Evolutionary conservation across 1,284 basidiomycete species (phyloP), one percentile per base, ranked within the genome.

Genomic region (Melanopsichium pennsylvanicum): DNA sequence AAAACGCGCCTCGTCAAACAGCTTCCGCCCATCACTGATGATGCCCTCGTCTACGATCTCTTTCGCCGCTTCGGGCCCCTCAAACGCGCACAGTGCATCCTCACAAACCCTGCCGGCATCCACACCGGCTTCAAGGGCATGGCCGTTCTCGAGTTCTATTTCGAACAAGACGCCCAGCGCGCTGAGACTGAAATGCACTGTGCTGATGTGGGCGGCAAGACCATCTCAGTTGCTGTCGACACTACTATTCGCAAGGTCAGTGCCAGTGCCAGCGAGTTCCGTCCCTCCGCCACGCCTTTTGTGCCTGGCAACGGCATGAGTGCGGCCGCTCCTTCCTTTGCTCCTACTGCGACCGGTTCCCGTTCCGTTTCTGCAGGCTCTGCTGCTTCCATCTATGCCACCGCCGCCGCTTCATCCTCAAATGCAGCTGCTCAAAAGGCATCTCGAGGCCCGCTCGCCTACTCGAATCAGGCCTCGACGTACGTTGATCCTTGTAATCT

Each of bases 401-500:
- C 32, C 8, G 18, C 52, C 15, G 38, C 29, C 36, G 34, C 48
- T 15, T 42, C 63, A 2, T 32, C 57, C 2, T 3, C 42, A 6
- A 33, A 31, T 10, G 47, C 19, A 29, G 19, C 39, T 36, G 26
- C 56, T 27, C 55, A 46, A 5, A 59, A 72, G 35, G 48, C 32
- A 3, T 21, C 52, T 0, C 61, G 69, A 19, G 58, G 36, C 7
- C 45, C 62, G 11, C 59, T 76, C 33, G 66, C 68, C 39, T 76
- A 74, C 58, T 73, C 70, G 21, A 59, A 52, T 21, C 45, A 66
- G n/a, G 67, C 72, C 3, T 61, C 72, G 1, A 76, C 70, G 18
- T 75, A 63, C 32, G 68, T 76, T 51, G 76, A 78, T 41, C 76
- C 76, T 5, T 66, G 70, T 68, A 78, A 78, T 36, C 72, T 78